phyloP scores from a whole-genome alignment of 192 early-diverging fungal species.

The Spinellus fusiger region DNA sequence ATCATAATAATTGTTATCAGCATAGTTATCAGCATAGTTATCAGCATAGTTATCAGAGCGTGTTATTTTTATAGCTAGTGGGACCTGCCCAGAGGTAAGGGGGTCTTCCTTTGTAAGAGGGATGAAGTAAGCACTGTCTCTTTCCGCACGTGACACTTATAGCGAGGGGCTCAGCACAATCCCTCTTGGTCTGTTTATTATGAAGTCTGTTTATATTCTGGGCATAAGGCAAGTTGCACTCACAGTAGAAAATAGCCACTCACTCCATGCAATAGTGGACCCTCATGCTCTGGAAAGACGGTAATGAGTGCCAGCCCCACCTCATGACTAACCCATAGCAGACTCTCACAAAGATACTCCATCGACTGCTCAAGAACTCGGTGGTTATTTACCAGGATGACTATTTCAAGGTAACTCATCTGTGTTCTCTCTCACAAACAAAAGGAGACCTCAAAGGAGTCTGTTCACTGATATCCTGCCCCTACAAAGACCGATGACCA shows the following conservation, averaged over 20 bases:
- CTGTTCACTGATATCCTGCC: background rate
- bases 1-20: no score
- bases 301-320: conserved; percentile 19
- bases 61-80: no score
- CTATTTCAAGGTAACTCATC: conserved; percentile 58
- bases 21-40: no score
- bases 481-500: conserved; percentile 4
- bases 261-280: conserved; percentile 40
- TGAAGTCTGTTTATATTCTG: conserved; percentile 27
- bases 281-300: conserved; percentile 74
- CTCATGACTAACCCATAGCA: conserved; percentile 4
- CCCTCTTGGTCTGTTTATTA: background rate
- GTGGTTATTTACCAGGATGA: conserved; percentile 69
- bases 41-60: no score
- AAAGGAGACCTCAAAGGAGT: background rate
- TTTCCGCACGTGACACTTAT: no score
- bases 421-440: background rate
- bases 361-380: conserved; percentile 53
- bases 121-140: no score
- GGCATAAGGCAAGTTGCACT: conserved; percentile 29
- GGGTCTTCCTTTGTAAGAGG: no score
- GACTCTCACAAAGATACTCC: conserved; percentile 54
- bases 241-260: background rate
- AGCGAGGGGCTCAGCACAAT: no score
- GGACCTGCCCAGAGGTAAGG: no score